Percentiles rank a stretch among this genome's conserved stretches.
Evolutionary conservation across 1,284 basidiomycete species (phyloP).

Genomic region (Ustilago esculenta): DNA sequence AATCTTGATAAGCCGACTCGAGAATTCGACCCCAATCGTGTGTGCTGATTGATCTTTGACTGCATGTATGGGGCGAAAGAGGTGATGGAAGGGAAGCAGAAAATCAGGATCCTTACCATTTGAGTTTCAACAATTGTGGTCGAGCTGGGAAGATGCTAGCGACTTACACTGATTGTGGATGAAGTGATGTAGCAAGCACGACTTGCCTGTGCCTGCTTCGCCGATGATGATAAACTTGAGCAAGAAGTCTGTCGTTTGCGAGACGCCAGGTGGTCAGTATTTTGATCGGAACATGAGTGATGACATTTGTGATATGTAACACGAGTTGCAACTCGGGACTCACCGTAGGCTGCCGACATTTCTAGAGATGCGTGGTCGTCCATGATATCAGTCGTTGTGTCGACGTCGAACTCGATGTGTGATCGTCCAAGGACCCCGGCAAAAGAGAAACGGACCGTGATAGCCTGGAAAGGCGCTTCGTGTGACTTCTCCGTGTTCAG

Average conservation of each 20-base stretch:
- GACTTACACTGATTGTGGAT: conserved; percentile 89
- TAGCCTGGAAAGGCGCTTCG: no score
- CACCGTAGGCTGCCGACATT: conserved; percentile 51
- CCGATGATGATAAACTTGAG: conserved; percentile 98
- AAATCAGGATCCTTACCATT: conserved; percentile 2
- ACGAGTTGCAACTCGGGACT: neutral
- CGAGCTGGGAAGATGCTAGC: neutral
- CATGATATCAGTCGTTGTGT: conserved; percentile 11
- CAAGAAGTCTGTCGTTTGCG: conserved; percentile 76
- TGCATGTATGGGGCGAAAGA: conserved; percentile 64
- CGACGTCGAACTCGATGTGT: no score
- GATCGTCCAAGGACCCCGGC: no score
- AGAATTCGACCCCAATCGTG: conserved; percentile 96
- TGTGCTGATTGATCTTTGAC: conserved; percentile 97
- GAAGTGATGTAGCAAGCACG: conserved; percentile 93
- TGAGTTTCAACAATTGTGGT: no score
- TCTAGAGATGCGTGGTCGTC: conserved; percentile 46
- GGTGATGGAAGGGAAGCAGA: neutral
- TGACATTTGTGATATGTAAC: no score
- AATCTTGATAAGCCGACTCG: conserved; percentile 84
- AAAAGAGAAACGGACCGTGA: no score
- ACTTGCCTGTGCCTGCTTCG: conserved; percentile 95
- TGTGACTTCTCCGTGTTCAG: no score
- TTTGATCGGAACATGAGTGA: no score
- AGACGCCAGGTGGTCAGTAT: neutral